Evolutionary conservation across 1,284 basidiomycete species (phyloP).

Genomic region (Ustilago tritici): DNA sequence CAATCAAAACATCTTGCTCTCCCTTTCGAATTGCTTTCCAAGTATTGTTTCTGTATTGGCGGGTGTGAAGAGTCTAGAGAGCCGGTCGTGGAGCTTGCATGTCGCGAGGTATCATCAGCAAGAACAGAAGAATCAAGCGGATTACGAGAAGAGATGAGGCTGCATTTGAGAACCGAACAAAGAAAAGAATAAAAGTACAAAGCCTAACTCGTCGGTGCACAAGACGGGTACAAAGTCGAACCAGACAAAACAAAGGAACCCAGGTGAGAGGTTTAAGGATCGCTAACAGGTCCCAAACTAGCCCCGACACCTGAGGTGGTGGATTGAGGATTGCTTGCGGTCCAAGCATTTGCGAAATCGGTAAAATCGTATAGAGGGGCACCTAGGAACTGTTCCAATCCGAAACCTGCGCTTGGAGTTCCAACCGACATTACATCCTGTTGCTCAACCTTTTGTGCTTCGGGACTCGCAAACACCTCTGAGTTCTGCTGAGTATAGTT

Average conservation of each 20-base stretch:
- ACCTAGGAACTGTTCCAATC: constrained; percentile 39
- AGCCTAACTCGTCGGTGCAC: not conserved
- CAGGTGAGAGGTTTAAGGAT: constrained; percentile 17
- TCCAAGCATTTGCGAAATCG: constrained; percentile 53
- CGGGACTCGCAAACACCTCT: not conserved
- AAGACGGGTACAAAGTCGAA: no score
- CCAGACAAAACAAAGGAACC: not conserved
- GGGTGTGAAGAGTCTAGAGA: no score
- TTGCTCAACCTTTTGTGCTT: constrained; percentile 5
- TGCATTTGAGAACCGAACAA: not conserved
- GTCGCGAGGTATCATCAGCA: not conserved
- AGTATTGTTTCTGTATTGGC: no score
- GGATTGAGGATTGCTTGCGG: constrained; percentile 25
- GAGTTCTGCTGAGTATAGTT: not conserved
- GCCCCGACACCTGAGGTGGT: not conserved
- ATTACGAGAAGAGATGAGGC: not conserved
- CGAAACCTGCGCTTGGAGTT: constrained; percentile 56
- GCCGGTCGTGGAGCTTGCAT: no score
- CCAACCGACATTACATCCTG: constrained; percentile 26
- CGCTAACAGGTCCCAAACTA: constrained; percentile 33
- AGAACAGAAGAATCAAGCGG: not conserved
- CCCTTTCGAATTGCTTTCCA: no score
- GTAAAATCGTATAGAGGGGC: constrained; percentile 50
- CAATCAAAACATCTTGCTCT: no score
- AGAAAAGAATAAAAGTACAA: constrained; percentile 13